A percentile compares a stretch with the other conserved stretches of the same genome.
phyloP scores from a whole-genome alignment of 345 rosid genomes.

The Lenwebbia sp. region DNA sequence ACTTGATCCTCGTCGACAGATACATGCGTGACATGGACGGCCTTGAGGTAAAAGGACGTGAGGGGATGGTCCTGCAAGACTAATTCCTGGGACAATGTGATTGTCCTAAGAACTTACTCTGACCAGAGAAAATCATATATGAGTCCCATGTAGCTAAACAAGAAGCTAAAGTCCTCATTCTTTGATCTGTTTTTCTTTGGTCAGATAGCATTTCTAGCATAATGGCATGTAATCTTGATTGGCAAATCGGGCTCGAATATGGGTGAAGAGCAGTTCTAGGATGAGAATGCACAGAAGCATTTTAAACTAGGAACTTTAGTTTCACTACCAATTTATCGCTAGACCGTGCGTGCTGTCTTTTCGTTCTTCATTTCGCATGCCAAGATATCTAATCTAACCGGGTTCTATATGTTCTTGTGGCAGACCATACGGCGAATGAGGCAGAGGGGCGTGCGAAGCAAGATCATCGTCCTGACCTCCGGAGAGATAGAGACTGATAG shows the following conservation, averaged over 20 bases:
- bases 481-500: not conserved
- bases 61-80: not conserved
- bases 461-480: not conserved
- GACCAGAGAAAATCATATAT: not conserved
- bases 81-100: not conserved
- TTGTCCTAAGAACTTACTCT: not conserved
- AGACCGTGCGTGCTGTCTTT: not conserved
- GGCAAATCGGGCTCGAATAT: not conserved
- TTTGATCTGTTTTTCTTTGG: not conserved
- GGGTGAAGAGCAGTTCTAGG: not conserved
- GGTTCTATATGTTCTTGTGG: not conserved
- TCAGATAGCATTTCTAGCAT: not conserved
- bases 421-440: not conserved
- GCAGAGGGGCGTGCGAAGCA: not conserved
- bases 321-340: not conserved
- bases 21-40: not conserved
- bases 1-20: not conserved
- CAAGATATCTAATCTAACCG: not conserved
- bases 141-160: not conserved
- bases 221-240: not conserved
- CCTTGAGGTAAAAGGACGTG: not conserved
- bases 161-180: not conserved
- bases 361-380: not conserved
- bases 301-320: not conserved
- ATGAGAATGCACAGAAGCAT: not conserved